Base-by-base conservation (phyloP, 345 rosid species). In the Schrenkiella parvula region DNA sequence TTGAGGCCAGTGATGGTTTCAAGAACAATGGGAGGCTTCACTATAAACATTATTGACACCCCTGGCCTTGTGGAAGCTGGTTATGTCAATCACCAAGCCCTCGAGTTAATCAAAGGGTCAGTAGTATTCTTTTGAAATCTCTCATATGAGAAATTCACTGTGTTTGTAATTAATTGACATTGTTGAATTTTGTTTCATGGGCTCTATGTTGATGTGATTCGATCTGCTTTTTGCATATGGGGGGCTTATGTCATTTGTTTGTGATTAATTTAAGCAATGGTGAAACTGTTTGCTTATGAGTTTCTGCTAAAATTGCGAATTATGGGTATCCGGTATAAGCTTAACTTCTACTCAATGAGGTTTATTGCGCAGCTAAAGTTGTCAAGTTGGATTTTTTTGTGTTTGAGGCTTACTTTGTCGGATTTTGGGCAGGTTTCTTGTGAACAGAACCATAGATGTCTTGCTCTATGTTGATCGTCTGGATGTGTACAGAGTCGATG, bases 41-140 rank as follows among this genome's bases (percentile, higher is more conserved):
- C 93, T 2, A 75, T 90, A n/a, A 85, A 88, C 85, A 82, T 90
- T 21, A 84, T 90, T 47, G 96, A 90, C 65, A 90, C 89, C 4
- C 96, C 93, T 0, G 96, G 93, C 1, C 91, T 90, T 41, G 91
- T 90, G 70, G 96, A 90, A 78, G 93, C 88, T 72, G 96, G 96
- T 61, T 90, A 86, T 66, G 91, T 90, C 68, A 90, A 79, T 86
- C 81, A 88, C 74, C 96, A 88, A 82, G 87, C 91, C 44, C 83
- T 90, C 52, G 89, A 86, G 70, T 73, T 88, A 79, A 86, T 88
- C 71, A 90, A 90, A 80, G 81, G 91, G 96, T 90, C 39, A 1
- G 82, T 75, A 17, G 26, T 65, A 25, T 6, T 52, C 12, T 46
- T 43, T 35, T 60, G 18, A 25, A 21, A 25, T 8, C 42, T 19